A percentile compares a stretch with the other conserved stretches of the same genome.
Evolutionary conservation across 306 rosid species (phyloP).

Genomic region (Nissolia schottii): DNA sequence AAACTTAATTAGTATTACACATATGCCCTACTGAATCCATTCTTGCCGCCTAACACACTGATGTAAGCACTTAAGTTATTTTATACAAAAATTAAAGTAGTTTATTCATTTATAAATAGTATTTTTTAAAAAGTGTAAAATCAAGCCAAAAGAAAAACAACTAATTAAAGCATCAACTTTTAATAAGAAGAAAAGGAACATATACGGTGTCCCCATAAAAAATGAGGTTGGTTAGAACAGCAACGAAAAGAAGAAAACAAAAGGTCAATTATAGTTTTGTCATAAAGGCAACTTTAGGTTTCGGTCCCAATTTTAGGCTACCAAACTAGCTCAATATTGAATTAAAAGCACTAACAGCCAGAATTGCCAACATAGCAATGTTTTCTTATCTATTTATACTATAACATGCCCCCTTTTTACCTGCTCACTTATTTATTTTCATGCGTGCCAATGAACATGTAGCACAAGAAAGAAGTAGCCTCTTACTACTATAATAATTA

Average conservation of each 20-base stretch:
- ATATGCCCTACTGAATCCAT: neutral
- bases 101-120: neutral
- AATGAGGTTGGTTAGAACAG: constrained; percentile 6
- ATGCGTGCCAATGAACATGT: neutral
- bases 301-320: neutral
- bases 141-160: neutral
- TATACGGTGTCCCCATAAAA: neutral
- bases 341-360: neutral
- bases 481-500: neutral
- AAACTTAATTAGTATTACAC: neutral
- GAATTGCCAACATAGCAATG: neutral
- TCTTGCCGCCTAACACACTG: neutral
- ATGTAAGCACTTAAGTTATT: neutral
- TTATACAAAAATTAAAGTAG: neutral
- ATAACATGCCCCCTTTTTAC: neutral
- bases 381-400: neutral
- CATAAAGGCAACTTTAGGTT: constrained; percentile 14
- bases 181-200: neutral
- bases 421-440: constrained; percentile 7
- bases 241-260: neutral
- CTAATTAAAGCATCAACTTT: neutral
- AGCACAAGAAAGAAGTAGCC: neutral
- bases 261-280: neutral
- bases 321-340: neutral
- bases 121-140: neutral